Evolutionary conservation across 129 eudicot species (phyloP).

Genomic region (Saussurea involucrata): DNA sequence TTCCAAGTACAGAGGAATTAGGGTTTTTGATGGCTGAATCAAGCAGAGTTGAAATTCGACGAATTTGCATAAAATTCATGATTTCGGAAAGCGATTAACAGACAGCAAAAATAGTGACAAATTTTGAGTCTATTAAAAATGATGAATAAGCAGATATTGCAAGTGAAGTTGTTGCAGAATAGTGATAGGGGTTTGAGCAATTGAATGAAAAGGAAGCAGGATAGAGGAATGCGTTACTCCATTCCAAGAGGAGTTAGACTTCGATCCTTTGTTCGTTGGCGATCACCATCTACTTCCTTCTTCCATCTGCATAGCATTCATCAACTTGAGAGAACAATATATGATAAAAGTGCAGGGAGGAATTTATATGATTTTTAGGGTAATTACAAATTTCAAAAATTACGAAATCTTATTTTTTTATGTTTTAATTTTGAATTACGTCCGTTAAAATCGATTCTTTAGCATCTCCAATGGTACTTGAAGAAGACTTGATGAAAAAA

Average conservation of each 20-base stretch:
- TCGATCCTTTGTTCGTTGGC: not conserved
- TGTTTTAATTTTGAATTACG: too few relatives aligned
- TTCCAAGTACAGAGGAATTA: slow-evolving; percentile 19
- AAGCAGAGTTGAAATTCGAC: slow-evolving; percentile 37
- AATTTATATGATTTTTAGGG: too few relatives aligned
- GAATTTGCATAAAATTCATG: slow-evolving; percentile 33
- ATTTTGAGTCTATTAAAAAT: not conserved
- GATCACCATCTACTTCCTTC: not conserved
- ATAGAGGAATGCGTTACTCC: too few relatives aligned
- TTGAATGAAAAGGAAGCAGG: too few relatives aligned
- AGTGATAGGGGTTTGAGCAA: too few relatives aligned
- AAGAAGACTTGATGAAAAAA: too few relatives aligned
- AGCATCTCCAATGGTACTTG: too few relatives aligned
- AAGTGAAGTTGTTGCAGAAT: not conserved
- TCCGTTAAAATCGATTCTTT: too few relatives aligned
- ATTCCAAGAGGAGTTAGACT: not conserved
- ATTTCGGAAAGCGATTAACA: not conserved
- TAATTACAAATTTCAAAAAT: too few relatives aligned
- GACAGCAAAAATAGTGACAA: not conserved
- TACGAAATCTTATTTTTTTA: too few relatives aligned
- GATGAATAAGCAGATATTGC: not conserved
- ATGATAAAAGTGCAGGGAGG: not conserved
- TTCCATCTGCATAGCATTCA: not conserved
- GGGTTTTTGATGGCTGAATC: slow-evolving; percentile 29
- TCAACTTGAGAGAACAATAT: too few relatives aligned